Conservation (phyloP, 495 filamentous ascomycete genomes). For the Hypoxylon rickii region DNA sequence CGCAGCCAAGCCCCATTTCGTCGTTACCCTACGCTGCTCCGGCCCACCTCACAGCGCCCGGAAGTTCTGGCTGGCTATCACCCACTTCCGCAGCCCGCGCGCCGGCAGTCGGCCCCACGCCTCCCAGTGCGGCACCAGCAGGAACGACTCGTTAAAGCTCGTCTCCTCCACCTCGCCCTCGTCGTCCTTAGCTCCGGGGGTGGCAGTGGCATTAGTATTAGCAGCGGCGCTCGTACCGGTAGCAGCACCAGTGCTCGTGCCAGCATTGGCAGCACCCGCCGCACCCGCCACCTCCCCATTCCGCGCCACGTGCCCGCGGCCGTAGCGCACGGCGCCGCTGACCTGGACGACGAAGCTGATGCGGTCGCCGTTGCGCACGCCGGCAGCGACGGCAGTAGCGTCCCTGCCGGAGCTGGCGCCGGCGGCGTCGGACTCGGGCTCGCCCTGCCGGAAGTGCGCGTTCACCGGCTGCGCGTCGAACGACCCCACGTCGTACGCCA, state of each 20-base stretch:
- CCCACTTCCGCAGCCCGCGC: slow-evolving; percentile 56
- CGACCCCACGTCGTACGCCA: slow-evolving; percentile 63
- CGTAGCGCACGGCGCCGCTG: slow-evolving; percentile 68
- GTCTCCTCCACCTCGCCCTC: slow-evolving; percentile 54
- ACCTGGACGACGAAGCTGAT: slow-evolving; percentile 73
- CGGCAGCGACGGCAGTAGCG: slow-evolving; percentile 2
- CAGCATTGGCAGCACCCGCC: neutral
- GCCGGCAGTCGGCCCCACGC: slow-evolving; percentile 44
- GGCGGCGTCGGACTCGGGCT: slow-evolving; percentile 33
- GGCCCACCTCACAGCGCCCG: slow-evolving; percentile 43
- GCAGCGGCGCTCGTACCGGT: too few relatives aligned
- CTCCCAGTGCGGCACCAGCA: slow-evolving; percentile 76
- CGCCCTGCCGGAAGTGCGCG: slow-evolving; percentile 57
- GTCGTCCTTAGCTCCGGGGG: neutral
- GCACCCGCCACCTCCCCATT: neutral
- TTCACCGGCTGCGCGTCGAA: slow-evolving; percentile 79
- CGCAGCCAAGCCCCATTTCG: too few relatives aligned
- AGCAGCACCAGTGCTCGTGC: too few relatives aligned
- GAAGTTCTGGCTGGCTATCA: slow-evolving; percentile 78
- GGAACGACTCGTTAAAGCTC: slow-evolving; percentile 74
- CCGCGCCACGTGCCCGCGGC: slow-evolving; percentile 43
- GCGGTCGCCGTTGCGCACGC: slow-evolving; percentile 51
- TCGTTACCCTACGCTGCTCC: neutral
- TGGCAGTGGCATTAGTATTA: neutral
- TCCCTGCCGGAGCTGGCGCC: slow-evolving; percentile 2